Evolutionary conservation across 805 yeast genomes (phyloP).

Genomic region (Isabelozyma gotoi): DNA sequence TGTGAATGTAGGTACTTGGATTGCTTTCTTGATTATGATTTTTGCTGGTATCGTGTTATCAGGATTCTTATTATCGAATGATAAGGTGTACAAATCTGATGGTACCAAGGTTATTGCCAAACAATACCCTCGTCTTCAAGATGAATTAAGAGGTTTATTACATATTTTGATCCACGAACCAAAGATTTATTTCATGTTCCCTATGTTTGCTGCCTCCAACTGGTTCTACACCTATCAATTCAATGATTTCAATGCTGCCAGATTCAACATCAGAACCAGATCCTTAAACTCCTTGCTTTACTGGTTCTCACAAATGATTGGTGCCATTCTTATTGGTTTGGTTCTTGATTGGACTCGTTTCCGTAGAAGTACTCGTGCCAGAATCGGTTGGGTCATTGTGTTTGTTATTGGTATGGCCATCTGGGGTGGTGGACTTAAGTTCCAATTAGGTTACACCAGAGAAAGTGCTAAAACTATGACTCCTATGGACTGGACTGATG

Average conservation of each 20-base stretch:
- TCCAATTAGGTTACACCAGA: conserved; percentile 44
- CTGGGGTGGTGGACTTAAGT: conserved; percentile 61
- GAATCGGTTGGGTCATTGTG: conserved; percentile 42
- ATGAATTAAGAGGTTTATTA: conserved; percentile 44
- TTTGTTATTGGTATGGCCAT: conserved; percentile 44
- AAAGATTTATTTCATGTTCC: conserved; percentile 50
- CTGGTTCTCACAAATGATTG: conserved; percentile 61
- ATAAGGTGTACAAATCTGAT: conserved; percentile 49
- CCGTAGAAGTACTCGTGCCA: conserved; percentile 46
- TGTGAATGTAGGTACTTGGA: conserved; percentile 50
- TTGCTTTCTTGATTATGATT: conserved; percentile 56
- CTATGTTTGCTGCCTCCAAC: conserved; percentile 63
- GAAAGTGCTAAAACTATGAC: conserved; percentile 25
- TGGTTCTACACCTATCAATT: conserved; percentile 69
- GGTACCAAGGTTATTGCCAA: conserved; percentile 47
- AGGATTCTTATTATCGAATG: conserved; percentile 45
- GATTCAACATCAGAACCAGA: conserved; percentile 59
- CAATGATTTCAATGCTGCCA: conserved; percentile 54
- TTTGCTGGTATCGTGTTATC: conserved; percentile 46
- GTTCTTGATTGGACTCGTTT: conserved; percentile 45
- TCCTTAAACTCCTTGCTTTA: conserved; percentile 60
- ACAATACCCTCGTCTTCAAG: conserved; percentile 45
- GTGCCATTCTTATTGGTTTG: conserved; percentile 50
- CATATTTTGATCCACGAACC: conserved; percentile 40
- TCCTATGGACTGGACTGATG: conserved; percentile 47